phyloP scores from a whole-genome alignment of 352 stramenopile genomes.

The Phytophthora ramorum region DNA sequence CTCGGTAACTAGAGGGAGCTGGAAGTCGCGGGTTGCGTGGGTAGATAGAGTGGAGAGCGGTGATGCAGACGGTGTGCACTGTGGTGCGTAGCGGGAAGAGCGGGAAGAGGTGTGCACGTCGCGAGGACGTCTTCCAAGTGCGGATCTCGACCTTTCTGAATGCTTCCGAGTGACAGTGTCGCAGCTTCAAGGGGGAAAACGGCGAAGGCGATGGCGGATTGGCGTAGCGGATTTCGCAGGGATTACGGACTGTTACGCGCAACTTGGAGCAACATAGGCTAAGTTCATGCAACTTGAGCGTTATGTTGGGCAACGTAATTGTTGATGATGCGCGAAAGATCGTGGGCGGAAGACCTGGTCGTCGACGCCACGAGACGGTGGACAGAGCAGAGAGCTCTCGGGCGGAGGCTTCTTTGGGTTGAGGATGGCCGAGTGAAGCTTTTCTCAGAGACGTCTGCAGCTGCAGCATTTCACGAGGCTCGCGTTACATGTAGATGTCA shows the following conservation, averaged over 20 bases:
- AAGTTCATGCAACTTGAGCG: background rate
- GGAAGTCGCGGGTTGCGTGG: background rate
- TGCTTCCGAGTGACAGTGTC: constrained; percentile 24
- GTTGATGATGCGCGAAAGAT: background rate
- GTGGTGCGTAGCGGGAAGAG: background rate
- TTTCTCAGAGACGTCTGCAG: too few species aligned
- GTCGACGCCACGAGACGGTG: background rate
- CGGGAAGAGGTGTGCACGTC: background rate
- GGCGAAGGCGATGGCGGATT: constrained; percentile 8
- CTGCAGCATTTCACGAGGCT: too few species aligned
- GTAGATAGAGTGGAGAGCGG: background rate
- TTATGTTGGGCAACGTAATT: background rate
- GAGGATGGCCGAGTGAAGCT: too few species aligned
- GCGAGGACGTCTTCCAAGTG: constrained; percentile 2
- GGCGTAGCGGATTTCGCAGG: background rate
- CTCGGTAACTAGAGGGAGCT: background rate
- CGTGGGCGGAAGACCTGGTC: background rate
- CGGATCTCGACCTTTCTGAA: constrained; percentile 14
- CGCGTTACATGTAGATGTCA: too few species aligned
- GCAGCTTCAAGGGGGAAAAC: constrained; percentile 24
- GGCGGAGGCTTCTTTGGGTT: too few species aligned
- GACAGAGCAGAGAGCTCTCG: background rate
- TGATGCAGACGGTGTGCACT: background rate
- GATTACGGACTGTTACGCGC: constrained; percentile 16
- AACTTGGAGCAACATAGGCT: background rate